Evolutionary conservation across 768 basidiomycete genomes (phyloP).

Genomic region (Pholiota conissans): DNA sequence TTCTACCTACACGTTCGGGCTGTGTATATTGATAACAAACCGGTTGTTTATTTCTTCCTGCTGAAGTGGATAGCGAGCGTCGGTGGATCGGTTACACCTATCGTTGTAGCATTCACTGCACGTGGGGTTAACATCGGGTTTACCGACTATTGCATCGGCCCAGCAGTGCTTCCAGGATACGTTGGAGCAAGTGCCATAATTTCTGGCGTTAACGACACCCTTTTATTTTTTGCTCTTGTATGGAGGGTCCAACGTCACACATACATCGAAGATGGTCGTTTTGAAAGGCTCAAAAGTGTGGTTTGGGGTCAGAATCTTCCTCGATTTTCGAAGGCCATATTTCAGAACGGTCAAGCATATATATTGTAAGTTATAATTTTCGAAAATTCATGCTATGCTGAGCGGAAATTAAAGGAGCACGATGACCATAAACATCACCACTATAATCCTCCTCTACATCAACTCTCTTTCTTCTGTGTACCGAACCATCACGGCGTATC

Average conservation of each 20-base stretch:
- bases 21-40: constrained; percentile 11
- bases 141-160: constrained; percentile 13
- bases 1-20: constrained; percentile 16
- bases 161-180: constrained; percentile 9
- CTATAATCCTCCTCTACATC: constrained; percentile 9
- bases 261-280: background rate
- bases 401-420: constrained; percentile 9
- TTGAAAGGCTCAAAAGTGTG: constrained; percentile 3
- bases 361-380: constrained; percentile 25
- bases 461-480: constrained; percentile 12
- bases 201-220: constrained; percentile 24
- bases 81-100: background rate
- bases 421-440: constrained; percentile 7
- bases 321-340: constrained; percentile 20
- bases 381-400: background rate
- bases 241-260: constrained; percentile 20
- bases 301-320: constrained; percentile 23
- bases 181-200: constrained; percentile 17
- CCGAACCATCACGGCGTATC: constrained; percentile 9
- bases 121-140: constrained; percentile 3
- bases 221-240: constrained; percentile 31
- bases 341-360: constrained; percentile 31
- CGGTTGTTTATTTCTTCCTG: constrained; percentile 5
- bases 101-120: background rate
- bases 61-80: constrained; percentile 10